phyloP scores from a whole-genome alignment of 805 yeast genomes.

The Metschnikowia gelsemii region DNA sequence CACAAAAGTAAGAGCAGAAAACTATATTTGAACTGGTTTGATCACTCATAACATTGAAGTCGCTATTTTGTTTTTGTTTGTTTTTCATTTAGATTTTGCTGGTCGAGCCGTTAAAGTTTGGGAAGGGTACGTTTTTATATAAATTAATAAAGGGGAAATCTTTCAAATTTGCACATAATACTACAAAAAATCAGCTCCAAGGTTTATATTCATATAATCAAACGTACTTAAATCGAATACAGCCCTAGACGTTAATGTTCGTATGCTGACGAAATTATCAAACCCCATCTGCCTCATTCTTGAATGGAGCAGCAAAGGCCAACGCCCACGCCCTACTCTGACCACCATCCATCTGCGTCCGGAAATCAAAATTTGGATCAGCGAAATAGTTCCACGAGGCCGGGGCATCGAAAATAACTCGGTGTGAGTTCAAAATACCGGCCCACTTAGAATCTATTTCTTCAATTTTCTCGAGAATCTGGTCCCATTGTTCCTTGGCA shows the following conservation, averaged over 20 bases:
- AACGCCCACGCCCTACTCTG: constrained; percentile 63
- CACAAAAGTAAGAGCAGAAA: constrained; percentile 3
- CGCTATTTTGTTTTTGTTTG: no score
- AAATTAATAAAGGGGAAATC: constrained; percentile 6
- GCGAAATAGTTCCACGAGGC: constrained; percentile 60
- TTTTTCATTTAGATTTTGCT: constrained; percentile 1
- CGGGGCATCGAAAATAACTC: constrained; percentile 45
- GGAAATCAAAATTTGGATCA: constrained; percentile 29
- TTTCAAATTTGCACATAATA: neutral
- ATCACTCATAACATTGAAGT: no score
- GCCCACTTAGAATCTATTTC: no score
- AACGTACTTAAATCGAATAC: no score
- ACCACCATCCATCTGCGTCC: constrained; percentile 50
- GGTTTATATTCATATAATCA: no score
- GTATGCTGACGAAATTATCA: no score
- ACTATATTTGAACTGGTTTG: no score
- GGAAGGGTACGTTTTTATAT: constrained; percentile 1
- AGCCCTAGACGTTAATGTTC: no score
- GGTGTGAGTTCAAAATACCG: constrained; percentile 50
- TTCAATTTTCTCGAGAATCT: constrained; percentile 14
- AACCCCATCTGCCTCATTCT: constrained; percentile 3
- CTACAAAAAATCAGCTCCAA: neutral
- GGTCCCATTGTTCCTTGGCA: constrained; percentile 28
- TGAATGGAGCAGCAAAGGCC: constrained; percentile 54
- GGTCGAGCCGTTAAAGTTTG: constrained; percentile 16